Evolutionary conservation across 108 stramenopile genomes (phyloP).

Genomic region (Fragilaria crotonensis): DNA sequence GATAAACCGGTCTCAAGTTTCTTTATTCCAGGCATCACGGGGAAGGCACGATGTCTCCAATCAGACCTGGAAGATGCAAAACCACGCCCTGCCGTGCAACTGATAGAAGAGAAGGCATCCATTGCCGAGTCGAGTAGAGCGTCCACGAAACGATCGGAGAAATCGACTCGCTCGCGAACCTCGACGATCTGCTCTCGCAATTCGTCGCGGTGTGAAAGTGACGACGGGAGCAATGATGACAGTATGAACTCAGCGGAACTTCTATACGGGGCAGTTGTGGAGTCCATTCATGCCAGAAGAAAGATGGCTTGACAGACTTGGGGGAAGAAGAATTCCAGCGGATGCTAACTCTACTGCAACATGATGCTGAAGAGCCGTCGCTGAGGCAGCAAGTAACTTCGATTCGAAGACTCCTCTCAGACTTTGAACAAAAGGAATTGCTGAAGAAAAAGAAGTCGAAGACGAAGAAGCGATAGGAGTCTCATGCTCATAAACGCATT

Average conservation of each 20-base stretch:
- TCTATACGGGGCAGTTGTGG: not conserved
- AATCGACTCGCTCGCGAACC: not conserved
- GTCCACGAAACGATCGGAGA: not conserved
- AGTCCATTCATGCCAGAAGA: not conserved
- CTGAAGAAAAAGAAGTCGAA: not conserved
- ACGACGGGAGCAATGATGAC: no score
- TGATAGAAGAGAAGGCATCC: not conserved
- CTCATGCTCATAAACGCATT: no score
- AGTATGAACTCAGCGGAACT: not conserved
- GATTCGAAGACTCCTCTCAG: not conserved
- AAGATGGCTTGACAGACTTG: not conserved
- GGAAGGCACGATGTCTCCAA: slow-evolving; percentile 5
- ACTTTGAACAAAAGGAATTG: not conserved
- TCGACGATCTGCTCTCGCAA: not conserved
- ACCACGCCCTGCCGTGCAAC: not conserved
- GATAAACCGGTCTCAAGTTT: no score
- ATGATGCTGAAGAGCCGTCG: not conserved
- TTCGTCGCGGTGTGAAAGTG: not conserved
- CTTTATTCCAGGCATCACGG: slow-evolving; percentile 12
- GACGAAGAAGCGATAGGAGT: no score
- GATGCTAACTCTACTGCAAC: not conserved
- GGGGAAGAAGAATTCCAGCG: not conserved
- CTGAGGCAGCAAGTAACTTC: not conserved
- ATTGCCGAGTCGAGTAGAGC: not conserved
- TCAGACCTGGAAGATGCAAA: not conserved